phyloP scores from a whole-genome alignment of 148 eudicot genomes.

The Rhododendron henanense region DNA sequence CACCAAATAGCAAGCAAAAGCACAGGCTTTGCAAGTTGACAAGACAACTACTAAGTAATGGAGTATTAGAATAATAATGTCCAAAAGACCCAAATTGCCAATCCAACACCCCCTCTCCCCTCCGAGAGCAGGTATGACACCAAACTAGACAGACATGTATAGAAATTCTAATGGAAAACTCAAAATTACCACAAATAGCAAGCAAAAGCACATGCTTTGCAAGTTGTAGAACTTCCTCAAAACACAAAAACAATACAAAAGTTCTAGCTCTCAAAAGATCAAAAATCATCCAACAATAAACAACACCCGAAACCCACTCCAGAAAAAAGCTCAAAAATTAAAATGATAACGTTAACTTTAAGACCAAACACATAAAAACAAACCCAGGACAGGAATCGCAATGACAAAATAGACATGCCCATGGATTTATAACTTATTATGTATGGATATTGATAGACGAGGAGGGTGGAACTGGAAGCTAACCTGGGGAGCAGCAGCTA shows the following conservation, averaged over 20 bases:
- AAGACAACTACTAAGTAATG: not conserved
- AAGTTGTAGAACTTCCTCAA: not conserved
- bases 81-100: not conserved
- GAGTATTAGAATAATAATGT: not conserved
- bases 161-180: too few relatives aligned
- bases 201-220: too few relatives aligned
- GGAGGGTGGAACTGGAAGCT: not conserved
- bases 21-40: not conserved
- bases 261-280: not conserved
- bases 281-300: not conserved
- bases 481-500: slow-evolving; percentile 1
- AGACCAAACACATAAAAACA: not conserved
- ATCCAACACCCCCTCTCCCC: not conserved
- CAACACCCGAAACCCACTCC: not conserved
- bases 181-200: too few relatives aligned
- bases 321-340: not conserved
- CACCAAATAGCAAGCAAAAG: too few relatives aligned
- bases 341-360: not conserved
- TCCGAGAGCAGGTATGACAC: too few relatives aligned
- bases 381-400: not conserved
- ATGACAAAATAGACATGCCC: not conserved
- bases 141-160: too few relatives aligned
- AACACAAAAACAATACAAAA: not conserved
- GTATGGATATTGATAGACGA: not conserved
- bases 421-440: not conserved